Percentiles rank a stretch among this genome's conserved stretches.
phyloP scores from a whole-genome alignment of 2,329 filamentous ascomycete genomes.

The Curvularia eragrostidis region DNA sequence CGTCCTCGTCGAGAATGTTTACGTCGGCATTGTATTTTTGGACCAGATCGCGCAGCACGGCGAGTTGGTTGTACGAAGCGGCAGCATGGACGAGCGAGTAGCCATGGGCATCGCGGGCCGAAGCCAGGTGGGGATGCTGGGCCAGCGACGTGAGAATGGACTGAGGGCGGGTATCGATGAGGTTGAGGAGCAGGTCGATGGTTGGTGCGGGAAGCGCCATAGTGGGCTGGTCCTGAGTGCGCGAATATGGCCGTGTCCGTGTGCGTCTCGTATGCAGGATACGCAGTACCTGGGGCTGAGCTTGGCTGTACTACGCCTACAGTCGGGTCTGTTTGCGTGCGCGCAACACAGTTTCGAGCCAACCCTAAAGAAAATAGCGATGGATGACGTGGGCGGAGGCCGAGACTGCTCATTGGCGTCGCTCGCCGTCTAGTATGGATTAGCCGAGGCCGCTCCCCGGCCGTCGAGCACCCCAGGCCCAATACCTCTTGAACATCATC shows the following conservation, averaged over 20 bases:
- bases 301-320: too few relatives aligned
- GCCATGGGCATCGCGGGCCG: slow-evolving; percentile 84
- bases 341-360: slow-evolving; percentile 1
- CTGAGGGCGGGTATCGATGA: slow-evolving; percentile 80
- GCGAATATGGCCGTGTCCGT: not conserved
- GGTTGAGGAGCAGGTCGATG: slow-evolving; percentile 58
- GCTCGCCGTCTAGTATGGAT: slow-evolving; percentile 4
- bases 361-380: slow-evolving; percentile 7
- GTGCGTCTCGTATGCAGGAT: not conserved
- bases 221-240: slow-evolving; percentile 4
- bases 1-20: slow-evolving; percentile 86
- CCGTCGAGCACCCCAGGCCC: slow-evolving; percentile 6
- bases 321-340: not conserved
- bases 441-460: not conserved
- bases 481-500: not conserved
- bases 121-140: slow-evolving; percentile 76
- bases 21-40: slow-evolving; percentile 78
- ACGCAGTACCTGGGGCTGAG: slow-evolving; percentile 1
- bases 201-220: slow-evolving; percentile 47
- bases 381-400: slow-evolving; percentile 25
- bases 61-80: slow-evolving; percentile 86
- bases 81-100: slow-evolving; percentile 95
- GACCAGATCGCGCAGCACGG: slow-evolving; percentile 78
- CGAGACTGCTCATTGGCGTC: slow-evolving; percentile 3
- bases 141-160: slow-evolving; percentile 77